These are phyloP conservation scores for Stephania japonica DNA, from an alignment of 164 flowering plant species.

Conservation along the genomic window DNA sequence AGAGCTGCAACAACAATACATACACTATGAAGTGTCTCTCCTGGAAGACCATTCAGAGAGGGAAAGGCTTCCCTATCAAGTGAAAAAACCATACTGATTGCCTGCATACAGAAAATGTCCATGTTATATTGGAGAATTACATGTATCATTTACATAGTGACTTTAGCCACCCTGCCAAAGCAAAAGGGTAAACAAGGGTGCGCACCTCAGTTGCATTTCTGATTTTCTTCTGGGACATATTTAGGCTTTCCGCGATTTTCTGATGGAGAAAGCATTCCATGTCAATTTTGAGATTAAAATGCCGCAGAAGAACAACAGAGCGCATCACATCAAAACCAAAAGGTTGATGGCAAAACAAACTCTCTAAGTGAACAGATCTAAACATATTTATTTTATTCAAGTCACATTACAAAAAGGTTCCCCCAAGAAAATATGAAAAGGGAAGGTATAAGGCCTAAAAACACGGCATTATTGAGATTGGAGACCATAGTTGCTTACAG, in stretches of 20 bases:
- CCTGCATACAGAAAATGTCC: slow-evolving; percentile 35
- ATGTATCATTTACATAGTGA: not conserved
- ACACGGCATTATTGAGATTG: not conserved
- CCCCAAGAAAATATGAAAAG: no score
- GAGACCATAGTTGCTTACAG: slow-evolving; percentile 44
- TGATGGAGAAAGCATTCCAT: slow-evolving; percentile 27
- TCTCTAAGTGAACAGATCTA: not conserved
- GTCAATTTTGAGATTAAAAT: slow-evolving; percentile 10
- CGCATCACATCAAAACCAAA: not conserved
- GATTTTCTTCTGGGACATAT: slow-evolving; percentile 84
- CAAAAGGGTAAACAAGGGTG: not conserved
- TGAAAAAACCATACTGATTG: slow-evolving; percentile 65
- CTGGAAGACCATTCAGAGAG: slow-evolving; percentile 87
- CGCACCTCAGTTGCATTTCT: slow-evolving; percentile 90
- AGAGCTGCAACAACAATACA: slow-evolving; percentile 19
- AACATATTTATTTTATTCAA: not conserved
- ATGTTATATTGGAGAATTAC: not conserved
- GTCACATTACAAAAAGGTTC: no score
- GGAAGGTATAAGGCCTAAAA: not conserved
- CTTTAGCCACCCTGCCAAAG: not conserved
- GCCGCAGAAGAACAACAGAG: not conserved
- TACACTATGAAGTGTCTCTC: slow-evolving; percentile 91
- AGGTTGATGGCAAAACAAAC: not conserved
- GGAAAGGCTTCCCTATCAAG: slow-evolving; percentile 91
- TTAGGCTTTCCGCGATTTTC: slow-evolving; percentile 79